phyloP scores from a whole-genome alignment of 2,329 filamentous ascomycete species.

The Celoporthe dispersa region DNA sequence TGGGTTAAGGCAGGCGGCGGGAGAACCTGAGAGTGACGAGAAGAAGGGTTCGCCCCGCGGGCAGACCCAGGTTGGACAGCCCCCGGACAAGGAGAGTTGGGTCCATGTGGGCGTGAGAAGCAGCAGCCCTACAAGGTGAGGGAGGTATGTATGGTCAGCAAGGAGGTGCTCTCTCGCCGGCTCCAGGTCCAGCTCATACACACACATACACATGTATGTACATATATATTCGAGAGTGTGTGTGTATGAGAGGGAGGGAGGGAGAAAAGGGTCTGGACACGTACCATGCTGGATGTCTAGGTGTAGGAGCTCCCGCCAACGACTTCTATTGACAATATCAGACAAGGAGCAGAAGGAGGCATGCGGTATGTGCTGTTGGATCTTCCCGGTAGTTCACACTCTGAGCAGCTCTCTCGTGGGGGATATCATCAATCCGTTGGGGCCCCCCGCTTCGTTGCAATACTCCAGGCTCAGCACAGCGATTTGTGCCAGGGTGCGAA shows the following conservation, averaged over 20 bases:
- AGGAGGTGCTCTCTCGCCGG: not conserved
- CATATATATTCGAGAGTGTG: not conserved
- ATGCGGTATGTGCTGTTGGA: not conserved
- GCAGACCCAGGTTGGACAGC: conserved; percentile 42
- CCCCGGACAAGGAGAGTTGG: conserved; percentile 59
- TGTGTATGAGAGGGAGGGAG: not conserved
- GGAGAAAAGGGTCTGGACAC: not conserved
- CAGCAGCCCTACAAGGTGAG: conserved; percentile 57
- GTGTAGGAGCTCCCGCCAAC: not conserved
- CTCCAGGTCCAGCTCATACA: not conserved
- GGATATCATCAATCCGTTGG: not conserved
- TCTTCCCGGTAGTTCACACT: not conserved
- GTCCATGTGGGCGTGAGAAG: conserved; percentile 56
- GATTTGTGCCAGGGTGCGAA: not conserved
- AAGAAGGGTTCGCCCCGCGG: conserved; percentile 56
- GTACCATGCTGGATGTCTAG: not conserved
- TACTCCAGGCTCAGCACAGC: not conserved
- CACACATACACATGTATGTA: not conserved
- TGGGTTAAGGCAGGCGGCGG: conserved; percentile 31
- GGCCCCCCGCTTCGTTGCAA: not conserved
- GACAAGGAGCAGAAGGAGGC: not conserved
- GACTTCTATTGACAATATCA: not conserved
- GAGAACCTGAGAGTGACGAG: conserved; percentile 28
- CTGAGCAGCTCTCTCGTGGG: not conserved
- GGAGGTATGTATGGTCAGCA: not conserved